Base-by-base conservation (phyloP, 192 early-diverging fungal species). In the Thamnidium elegans region DNA sequence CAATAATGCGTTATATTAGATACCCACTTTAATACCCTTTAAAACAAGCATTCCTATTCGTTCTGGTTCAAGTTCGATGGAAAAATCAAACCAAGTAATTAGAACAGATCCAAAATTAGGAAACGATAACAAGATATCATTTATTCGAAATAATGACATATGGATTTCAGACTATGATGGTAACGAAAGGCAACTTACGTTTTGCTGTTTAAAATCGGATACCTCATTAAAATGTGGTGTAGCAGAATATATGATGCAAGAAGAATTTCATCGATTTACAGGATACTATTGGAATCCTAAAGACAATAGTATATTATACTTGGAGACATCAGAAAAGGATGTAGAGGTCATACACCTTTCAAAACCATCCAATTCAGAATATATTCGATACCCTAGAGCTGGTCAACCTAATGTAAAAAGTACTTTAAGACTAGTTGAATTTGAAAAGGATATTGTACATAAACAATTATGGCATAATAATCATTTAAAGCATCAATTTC, bases 221-320 rank as follows among this genome's bases (percentile, higher is more conserved):
- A 67, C 68, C 7, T 71, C 75, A 11, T 69, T 88, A 21, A 73
- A 68, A 42, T 84, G 82, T 66, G 88, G 88, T 15, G 66, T 78
- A 23, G 80, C 84, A 8, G 88, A 89, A 60, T 89, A 86, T 80
- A 81, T 89, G 19, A 87, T 88, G 85, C 88, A 89, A 60, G 88
- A 89, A 66, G 88, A 89, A 63, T 88, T 89, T 55, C 81, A 82
- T 56, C 70, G 88, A 42, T 82, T 73, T 39, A 83, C 87, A 8
- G 83, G 84, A 31, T 89, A 86, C 64, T 82, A 81, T 60, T 88
- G 85, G 87, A 68, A 71, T 4, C 79, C 81, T 9, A 30, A 58
- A 20, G 30, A 11, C 1, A 54, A 52, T 1, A 46, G 77, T 26
- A 87, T 89, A 47, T 61, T 88, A 13, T 88, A 86, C 39, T 51